Evolutionary conservation across 2,329 filamentous ascomycete species (phyloP).

Genomic region (Proliferodiscus dingleyae): DNA sequence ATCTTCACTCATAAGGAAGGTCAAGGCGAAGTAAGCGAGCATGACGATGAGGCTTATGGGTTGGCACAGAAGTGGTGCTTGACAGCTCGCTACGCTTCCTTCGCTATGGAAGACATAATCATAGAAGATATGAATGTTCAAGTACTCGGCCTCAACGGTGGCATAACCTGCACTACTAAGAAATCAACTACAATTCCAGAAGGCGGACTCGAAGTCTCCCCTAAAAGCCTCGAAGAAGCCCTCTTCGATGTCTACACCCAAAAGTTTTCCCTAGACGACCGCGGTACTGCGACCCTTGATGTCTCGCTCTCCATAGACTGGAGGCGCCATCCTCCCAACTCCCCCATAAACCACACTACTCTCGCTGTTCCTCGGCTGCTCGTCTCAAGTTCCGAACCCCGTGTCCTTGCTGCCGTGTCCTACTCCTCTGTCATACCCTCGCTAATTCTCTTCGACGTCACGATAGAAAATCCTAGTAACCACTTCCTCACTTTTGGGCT

Average conservation of each 20-base stretch:
- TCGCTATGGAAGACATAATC: slow-evolving; percentile 59
- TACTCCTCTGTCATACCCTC: slow-evolving; percentile 35
- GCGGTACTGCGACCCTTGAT: slow-evolving; percentile 68
- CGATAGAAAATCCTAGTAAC: slow-evolving; percentile 87
- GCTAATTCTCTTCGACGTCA: slow-evolving; percentile 51
- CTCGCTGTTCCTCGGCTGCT: slow-evolving; percentile 76
- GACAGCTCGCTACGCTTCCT: slow-evolving; percentile 68
- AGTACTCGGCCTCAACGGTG: slow-evolving; percentile 56
- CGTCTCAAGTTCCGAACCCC: slow-evolving; percentile 77
- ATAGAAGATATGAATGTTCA: slow-evolving; percentile 62
- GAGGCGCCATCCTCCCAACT: slow-evolving; percentile 48
- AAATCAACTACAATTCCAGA: slow-evolving; percentile 34
- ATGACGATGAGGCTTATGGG: slow-evolving; percentile 45
- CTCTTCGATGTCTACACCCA: slow-evolving; percentile 70
- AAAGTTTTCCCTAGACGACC: slow-evolving; percentile 77
- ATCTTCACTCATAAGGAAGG: slow-evolving; percentile 60
- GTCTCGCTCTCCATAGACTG: slow-evolving; percentile 72
- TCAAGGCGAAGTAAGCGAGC: slow-evolving; percentile 28
- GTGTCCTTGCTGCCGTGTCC: slow-evolving; percentile 59
- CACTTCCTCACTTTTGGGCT: slow-evolving; percentile 94
- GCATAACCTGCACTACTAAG: slow-evolving; percentile 51
- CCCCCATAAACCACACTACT: slow-evolving; percentile 53
- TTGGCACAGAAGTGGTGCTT: slow-evolving; percentile 79
- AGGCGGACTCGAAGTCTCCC: slow-evolving; percentile 48
- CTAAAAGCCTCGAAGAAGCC: slow-evolving; percentile 66